Evolutionary conservation across 768 basidiomycete genomes (phyloP).

Genomic region (Pulveroboletus sp.): DNA sequence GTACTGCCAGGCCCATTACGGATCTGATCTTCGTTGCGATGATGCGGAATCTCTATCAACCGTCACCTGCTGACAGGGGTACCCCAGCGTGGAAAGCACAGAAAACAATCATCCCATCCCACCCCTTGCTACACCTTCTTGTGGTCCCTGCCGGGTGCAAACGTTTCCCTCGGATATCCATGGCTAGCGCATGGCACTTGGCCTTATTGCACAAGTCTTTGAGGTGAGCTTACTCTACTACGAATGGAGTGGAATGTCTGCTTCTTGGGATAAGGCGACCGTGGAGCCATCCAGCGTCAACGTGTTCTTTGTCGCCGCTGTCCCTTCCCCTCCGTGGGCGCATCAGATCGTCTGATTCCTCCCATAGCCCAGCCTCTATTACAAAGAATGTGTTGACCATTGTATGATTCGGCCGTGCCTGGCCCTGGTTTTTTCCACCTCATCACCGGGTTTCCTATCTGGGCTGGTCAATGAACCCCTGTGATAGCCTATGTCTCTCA

Average conservation of each 20-base stretch:
- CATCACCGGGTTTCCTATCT: background rate
- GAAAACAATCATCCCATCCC: conserved; percentile 13
- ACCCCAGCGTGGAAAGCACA: conserved; percentile 26
- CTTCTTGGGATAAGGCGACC: conserved; percentile 3
- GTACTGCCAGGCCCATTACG: conserved; percentile 10
- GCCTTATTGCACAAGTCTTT: background rate
- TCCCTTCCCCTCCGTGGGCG: conserved; percentile 6
- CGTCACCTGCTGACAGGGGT: conserved; percentile 24
- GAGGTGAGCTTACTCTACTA: background rate
- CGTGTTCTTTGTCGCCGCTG: background rate
- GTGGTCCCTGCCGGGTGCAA: conserved; percentile 4
- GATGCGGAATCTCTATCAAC: conserved; percentile 15
- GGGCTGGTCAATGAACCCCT: background rate
- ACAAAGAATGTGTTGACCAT: background rate
- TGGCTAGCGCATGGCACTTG: background rate
- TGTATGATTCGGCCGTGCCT: conserved; percentile 11
- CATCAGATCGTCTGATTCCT: conserved; percentile 15
- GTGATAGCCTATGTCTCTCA: background rate
- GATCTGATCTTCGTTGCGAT: conserved; percentile 27
- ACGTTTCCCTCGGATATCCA: conserved; percentile 19
- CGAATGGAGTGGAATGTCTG: background rate
- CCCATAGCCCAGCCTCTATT: conserved; percentile 14
- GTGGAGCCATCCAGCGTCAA: background rate
- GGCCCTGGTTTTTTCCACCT: conserved; percentile 5
- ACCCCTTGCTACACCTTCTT: conserved; percentile 13